Evolutionary conservation across 2,329 filamentous ascomycete genomes (phyloP), one percentile per base, ranked within the genome.

Genomic region (Trichoderma simmonsii): DNA sequence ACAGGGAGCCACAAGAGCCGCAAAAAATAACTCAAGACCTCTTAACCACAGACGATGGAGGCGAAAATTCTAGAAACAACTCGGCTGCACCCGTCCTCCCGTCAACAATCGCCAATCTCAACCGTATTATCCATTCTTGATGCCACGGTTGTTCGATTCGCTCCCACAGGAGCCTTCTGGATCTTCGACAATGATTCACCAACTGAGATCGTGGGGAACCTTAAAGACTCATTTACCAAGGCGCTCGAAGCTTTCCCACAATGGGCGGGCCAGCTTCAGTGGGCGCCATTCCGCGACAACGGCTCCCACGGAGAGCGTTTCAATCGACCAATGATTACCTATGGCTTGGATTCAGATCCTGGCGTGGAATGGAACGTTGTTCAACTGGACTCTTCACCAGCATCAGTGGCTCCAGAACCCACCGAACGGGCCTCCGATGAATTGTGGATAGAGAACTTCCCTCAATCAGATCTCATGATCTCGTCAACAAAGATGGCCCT

Each of bases 11-110:
- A 51, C 43, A 48, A 6, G 18, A 21, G 43, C 18, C 8, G 15
- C 1, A 6, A n/a, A n/a, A 1, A 48, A n/a, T 51, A n/a, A 21
- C 6, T 21, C 0, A 21, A 0, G 12, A 12, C 0, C 43, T 51
- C 43, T 48, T 48, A 48, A 24, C 24, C 18, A 11, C 39, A 21
- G 2, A 51, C 21, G 18, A 51, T 51, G 43, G 18, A 1, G 43
- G 43, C 43, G 9, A 51, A n/a, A 51, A 21, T 51, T 12, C n/a
- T 51, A 12, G 43, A 51, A 51, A 51, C 18, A 11, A 21, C 9
- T 9, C 43, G 43, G n/a, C 1, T 51, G 43, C 2, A 51, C n/a
- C 43, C 43, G n/a, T 12, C 43, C n/a, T 51, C 43, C 43, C 43
- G n/a, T 12, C 9, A 0, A 21, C 18, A 51, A 51, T 51, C 43